These are phyloP conservation scores for Calonectria crousiana DNA, from an alignment of 2,329 filamentous ascomycete species.

Conservation along the genomic window DNA sequence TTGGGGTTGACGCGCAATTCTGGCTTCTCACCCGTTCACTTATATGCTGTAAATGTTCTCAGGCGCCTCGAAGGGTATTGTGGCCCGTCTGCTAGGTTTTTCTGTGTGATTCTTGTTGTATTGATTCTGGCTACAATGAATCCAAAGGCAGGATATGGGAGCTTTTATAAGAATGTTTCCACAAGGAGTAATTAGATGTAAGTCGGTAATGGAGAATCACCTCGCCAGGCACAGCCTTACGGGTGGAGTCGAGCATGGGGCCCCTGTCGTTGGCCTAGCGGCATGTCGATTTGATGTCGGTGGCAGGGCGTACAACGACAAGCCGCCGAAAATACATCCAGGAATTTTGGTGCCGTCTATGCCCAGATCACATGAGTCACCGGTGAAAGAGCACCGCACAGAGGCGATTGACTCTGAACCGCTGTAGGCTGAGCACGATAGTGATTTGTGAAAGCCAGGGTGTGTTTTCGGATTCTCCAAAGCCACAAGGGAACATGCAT, in stretches of 20 bases:
- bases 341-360: neutral
- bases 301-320: constrained; percentile 32
- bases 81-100: neutral
- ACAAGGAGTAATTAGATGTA: neutral
- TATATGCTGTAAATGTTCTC: neutral
- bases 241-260: constrained; percentile 27
- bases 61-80: neutral
- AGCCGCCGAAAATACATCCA: neutral
- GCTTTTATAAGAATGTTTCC: neutral
- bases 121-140: neutral
- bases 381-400: neutral
- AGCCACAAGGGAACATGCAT: neutral
- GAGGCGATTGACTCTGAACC: neutral
- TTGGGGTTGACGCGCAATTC: neutral
- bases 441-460: neutral
- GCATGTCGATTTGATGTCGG: constrained; percentile 31
- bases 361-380: neutral
- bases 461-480: neutral
- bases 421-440: neutral
- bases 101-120: neutral
- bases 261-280: neutral
- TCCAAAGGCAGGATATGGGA: neutral
- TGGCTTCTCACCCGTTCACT: neutral
- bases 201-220: neutral
- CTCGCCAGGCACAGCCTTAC: constrained; percentile 28